Evolutionary conservation across 306 rosid species (phyloP), one percentile per base, ranked within the genome.

Genomic region (Quercus wislizeni): DNA sequence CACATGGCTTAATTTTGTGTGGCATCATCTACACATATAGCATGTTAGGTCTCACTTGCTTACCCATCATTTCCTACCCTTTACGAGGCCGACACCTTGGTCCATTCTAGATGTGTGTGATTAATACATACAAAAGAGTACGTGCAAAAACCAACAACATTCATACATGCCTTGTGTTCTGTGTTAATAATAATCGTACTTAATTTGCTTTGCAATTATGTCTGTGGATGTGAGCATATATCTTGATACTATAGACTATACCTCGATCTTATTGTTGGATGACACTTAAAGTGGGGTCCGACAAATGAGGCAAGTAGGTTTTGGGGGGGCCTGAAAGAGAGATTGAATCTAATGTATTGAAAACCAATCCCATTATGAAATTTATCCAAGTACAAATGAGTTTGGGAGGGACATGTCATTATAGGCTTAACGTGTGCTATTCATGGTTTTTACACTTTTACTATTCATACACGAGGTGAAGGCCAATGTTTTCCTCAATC

Each of bases 21-120:
- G 85, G 63, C 79, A 72, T 62, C 86, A 76, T 65, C 72, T 79
- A 49, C 46, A 71, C 30, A n/a, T 57, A 55, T 61, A 79, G 65
- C 58, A 76, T 64, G 75, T 71, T 86, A 83, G 86, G 84, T 65
- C 80, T 81, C 77, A n/a, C 71, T 73, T 68, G 74, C 74, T 59
- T 55, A 80, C 80, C 92, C 90, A 85, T 90, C 81, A 86, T 86
- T 82, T 74, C 73, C 73, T 81, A 82, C 80, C 71, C 82, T 88
- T 76, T 63, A 28, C 58, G 5, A 19, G 84, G 78, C 82, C 74
- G 87, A 84, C 92, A 86, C 8, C 62, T 59, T 84, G 87, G 87
- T 61, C 91, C 89, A 75, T 76, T 46, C 35, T 75, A 52, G 71
- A 46, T 65, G 68, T 35, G 73, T 74, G 33, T 64, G 72, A 54